Evolutionary conservation across 2,329 filamentous ascomycete genomes (phyloP).

Genomic region (Chaetomium olivaceum): DNA sequence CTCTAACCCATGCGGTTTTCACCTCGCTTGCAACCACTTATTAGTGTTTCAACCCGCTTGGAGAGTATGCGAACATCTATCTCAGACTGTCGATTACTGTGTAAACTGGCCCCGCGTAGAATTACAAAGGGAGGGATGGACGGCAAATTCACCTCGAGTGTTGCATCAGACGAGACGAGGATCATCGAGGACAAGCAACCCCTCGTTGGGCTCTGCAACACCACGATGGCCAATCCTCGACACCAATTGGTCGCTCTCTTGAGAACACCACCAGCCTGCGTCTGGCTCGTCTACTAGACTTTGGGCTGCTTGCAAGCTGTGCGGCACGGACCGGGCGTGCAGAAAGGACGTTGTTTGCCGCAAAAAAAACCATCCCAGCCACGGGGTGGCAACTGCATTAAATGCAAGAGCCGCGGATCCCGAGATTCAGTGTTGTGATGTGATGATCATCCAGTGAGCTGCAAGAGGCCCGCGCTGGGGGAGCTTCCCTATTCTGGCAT

Average conservation of each 20-base stretch:
- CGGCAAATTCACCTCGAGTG: neutral
- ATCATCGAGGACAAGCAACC: neutral
- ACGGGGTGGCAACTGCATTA: neutral
- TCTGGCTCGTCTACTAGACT: neutral
- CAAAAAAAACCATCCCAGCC: neutral
- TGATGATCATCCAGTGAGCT: neutral
- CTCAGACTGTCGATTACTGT: neutral
- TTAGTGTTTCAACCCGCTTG: neutral
- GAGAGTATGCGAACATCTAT: neutral
- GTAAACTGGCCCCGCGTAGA: neutral
- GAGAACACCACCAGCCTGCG: neutral
- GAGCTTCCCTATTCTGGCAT: no score
- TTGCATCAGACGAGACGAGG: neutral
- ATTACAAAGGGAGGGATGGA: neutral
- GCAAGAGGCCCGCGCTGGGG: neutral
- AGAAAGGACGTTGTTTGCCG: neutral
- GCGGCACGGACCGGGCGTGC: neutral
- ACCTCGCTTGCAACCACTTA: neutral
- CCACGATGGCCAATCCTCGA: conserved; percentile 26
- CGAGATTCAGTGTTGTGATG: neutral
- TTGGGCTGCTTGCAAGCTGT: conserved; percentile 3
- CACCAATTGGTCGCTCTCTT: conserved; percentile 24
- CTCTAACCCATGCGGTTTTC: neutral
- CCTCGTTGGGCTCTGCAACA: conserved; percentile 26
- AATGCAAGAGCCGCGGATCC: neutral